Base-by-base conservation (phyloP, 2,329 filamentous ascomycete species). In the Phialemoniopsis sp. region DNA sequence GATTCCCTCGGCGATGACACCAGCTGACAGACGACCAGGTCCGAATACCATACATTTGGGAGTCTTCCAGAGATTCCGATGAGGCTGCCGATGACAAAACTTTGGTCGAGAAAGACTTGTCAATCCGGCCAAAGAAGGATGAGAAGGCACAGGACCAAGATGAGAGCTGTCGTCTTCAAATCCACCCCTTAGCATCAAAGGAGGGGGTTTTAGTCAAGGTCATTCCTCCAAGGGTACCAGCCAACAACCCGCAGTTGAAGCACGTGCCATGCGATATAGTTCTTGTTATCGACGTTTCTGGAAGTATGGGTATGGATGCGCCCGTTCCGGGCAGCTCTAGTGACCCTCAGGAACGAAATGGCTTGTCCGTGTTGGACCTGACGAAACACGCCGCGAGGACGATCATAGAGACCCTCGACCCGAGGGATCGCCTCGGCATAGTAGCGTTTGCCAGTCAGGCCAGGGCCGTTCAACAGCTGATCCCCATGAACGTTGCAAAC, bases 231-330 rank as follows among this genome's bases (percentile, higher is more conserved):
- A 53, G 32, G 4, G 39, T 52, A 7, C 69, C 70, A 2, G 19
- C 31, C 12, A 10, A 12, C 0, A 14, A 48, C 3, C 16, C 35
- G 2, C 31, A 46, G 1, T 44, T 60, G 0, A 40, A 49, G 7
- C 72, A 75, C 49, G 62, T 72, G 0, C 70, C 76, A 3, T 79
- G 73, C 51, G 78, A 82, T 44, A 73, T 82, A 26, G 77, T 80
- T 3, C 64, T 82, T 3, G 76, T 77, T 13, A 79, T 82, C 39
- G 78, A 82, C 50, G 65, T 80, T 13, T 82, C 78, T 0, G 66
- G 62, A 0, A 80, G 76, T 56, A 83, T 82, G 78, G 37, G 42
- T 1, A 38, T 43, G 0, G 47, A 56, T 2, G 77, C 77, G 1
- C 72, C 70, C 0, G 62, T 72, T 0, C 72, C 75, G 0, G 50